Evolutionary conservation across 352 stramenopile genomes (phyloP).

Genomic region (Phytophthora kernoviae): DNA sequence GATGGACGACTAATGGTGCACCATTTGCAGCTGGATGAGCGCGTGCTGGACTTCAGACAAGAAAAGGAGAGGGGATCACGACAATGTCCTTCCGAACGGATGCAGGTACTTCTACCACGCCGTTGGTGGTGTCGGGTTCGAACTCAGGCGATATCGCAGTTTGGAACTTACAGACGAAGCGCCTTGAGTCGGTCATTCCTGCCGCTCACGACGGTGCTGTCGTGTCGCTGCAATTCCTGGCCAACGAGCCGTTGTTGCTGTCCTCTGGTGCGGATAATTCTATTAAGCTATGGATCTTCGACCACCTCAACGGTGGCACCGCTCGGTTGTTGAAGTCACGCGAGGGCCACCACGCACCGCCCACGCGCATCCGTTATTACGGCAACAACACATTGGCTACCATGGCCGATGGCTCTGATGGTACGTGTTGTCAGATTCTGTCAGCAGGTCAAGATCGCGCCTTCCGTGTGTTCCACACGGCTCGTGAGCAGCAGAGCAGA

Average conservation of each 20-base stretch:
- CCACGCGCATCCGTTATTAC: conserved; percentile 90
- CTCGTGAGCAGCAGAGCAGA: conserved; percentile 86
- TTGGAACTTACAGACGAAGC: conserved; percentile 92
- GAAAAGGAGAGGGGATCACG: conserved; percentile 83
- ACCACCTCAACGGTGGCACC: conserved; percentile 78
- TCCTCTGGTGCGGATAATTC: conserved; percentile 90
- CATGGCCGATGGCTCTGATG: conserved; percentile 84
- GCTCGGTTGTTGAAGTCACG: conserved; percentile 90
- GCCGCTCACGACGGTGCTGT: conserved; percentile 80
- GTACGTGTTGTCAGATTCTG: conserved; percentile 89
- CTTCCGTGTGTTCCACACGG: conserved; percentile 93
- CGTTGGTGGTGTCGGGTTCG: conserved; percentile 72
- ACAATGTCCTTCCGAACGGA: conserved; percentile 91
- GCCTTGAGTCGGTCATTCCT: conserved; percentile 82
- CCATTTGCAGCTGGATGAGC: conserved; percentile 86
- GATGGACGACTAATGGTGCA: conserved; percentile 86
- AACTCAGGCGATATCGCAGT: conserved; percentile 84
- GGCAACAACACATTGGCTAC: conserved; percentile 88
- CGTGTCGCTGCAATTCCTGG: conserved; percentile 80
- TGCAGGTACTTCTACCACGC: conserved; percentile 49
- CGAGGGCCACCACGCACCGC: conserved; percentile 84
- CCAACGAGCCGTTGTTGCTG: conserved; percentile 89
- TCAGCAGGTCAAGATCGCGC: conserved; percentile 89
- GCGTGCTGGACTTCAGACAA: conserved; percentile 82
- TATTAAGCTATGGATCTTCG: conserved; percentile 95